phyloP scores from a whole-genome alignment of 2,329 filamentous ascomycete genomes.

The Alternaria novae-zelandiae region DNA sequence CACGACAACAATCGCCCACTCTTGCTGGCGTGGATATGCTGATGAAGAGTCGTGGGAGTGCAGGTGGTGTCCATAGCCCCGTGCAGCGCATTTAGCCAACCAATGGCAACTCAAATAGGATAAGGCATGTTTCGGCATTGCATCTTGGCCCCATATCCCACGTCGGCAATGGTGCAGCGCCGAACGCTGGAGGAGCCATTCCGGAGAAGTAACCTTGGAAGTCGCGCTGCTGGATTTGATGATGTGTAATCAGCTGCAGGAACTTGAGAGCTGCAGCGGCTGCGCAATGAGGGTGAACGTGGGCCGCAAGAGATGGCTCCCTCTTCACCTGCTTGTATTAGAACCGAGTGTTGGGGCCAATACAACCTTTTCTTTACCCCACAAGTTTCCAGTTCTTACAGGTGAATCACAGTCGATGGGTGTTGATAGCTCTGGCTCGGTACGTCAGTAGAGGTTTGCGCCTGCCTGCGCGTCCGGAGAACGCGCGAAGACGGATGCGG shows the following conservation, averaged over 20 bases:
- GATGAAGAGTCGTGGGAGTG: not conserved
- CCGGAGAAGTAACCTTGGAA: not conserved
- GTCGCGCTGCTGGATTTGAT: not conserved
- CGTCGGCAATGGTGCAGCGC: not conserved
- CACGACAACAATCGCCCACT: not conserved
- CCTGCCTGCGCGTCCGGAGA: not conserved
- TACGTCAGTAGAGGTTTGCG: not conserved
- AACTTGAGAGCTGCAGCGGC: not conserved
- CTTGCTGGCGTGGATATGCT: not conserved
- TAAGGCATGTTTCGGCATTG: not conserved
- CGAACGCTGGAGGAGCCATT: not conserved
- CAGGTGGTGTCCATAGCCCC: not conserved
- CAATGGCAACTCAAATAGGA: not conserved
- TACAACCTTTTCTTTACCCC: not conserved
- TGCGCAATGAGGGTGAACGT: not conserved
- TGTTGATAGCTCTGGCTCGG: not conserved
- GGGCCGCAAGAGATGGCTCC: not conserved
- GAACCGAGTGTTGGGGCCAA: not conserved
- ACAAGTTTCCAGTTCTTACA: not conserved
- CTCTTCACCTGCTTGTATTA: not conserved
- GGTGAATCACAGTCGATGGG: not conserved
- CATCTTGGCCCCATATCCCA: not conserved
- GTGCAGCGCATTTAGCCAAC: not conserved
- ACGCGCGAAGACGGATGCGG: not conserved
- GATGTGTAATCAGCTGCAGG: not conserved